Base-by-base conservation (phyloP, 148 eudicot genomes). In the Simmondsia chinensis region DNA sequence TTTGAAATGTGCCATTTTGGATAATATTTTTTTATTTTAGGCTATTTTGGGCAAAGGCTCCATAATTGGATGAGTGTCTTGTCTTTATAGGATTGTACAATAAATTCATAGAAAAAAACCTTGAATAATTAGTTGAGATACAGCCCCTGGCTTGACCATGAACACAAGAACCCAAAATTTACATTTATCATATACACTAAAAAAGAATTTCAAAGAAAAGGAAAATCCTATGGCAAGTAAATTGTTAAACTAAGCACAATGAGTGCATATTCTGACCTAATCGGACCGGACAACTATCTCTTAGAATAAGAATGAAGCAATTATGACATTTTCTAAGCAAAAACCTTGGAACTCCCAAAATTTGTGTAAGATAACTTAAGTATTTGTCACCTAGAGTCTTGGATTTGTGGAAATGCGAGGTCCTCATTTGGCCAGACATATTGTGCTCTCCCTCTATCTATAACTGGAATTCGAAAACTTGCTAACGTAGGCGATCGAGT, bases 361-460 rank as follows among this genome's bases (percentile, higher is more conserved):
- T 28, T 2, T 10, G 12, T 4, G 23, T 1, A 19, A 18, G 13
- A 6, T 5, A 19, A 46, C 84, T 61, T 63, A 93, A 96, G 26
- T 79, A 93, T 93, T 93, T 93, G 61, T 82, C 77, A 43, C 86
- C 96, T 20, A 93, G 96, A 57, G 94, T 93, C 61, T 86, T 93
- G 37, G 94, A 77, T 69, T 93, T 86, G 61, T 74, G 89, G 48
- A 74, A 69, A 51, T 84, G 95, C 35, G 80, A 18, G 1, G 82
- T 3, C 15, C 80, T 52, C 47, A 58, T 45, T 56, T 81, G 97
- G 22, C 97, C 85, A 45, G 97, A 70, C 95, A 86, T 85, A n/a
- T n/a, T 43, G 46, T 17, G 17, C 14, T 13, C 27, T 7, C 11
- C 20, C 27, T n/a, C n/a, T n/a, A n/a, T n/a, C n/a, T n/a, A n/a